A percentile compares a stretch with the other conserved stretches of the same genome.
Conservation (phyloP, 768 basidiomycete species). For the Suillus hirtellus region DNA sequence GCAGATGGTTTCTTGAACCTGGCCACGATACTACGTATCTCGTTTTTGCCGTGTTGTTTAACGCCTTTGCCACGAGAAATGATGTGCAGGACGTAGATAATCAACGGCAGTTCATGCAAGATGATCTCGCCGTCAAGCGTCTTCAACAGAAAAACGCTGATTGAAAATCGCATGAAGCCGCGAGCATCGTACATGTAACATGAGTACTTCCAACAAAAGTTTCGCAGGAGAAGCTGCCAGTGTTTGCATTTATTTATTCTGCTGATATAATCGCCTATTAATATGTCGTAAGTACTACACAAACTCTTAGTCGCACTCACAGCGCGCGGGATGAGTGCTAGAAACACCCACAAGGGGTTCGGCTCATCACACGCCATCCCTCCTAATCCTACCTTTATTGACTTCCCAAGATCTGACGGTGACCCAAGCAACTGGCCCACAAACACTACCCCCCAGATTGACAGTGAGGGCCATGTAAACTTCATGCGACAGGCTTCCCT, state of each 20-base stretch:
- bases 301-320: background rate
- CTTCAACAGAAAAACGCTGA: background rate
- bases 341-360: slow-evolving; percentile 11
- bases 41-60: slow-evolving; percentile 69
- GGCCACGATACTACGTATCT: slow-evolving; percentile 28
- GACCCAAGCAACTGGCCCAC: slow-evolving; percentile 52
- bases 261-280: slow-evolving; percentile 5
- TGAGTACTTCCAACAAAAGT: background rate
- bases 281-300: background rate
- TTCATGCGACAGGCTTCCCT: slow-evolving; percentile 58
- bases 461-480: slow-evolving; percentile 67
- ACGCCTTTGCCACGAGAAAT: slow-evolving; percentile 51
- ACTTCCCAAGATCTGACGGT: slow-evolving; percentile 67
- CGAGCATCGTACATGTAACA: background rate
- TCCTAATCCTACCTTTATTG: slow-evolving; percentile 52
- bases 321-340: slow-evolving; percentile 24
- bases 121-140: background rate
- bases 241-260: slow-evolving; percentile 4
- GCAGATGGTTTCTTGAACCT: slow-evolving; percentile 53
- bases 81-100: slow-evolving; percentile 63
- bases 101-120: slow-evolving; percentile 40
- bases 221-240: background rate
- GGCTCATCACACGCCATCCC: slow-evolving; percentile 38
- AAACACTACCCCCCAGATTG: slow-evolving; percentile 53
- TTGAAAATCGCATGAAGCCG: background rate